These are phyloP conservation scores for Saturnispora quitensis DNA, from an alignment of 805 yeast species.

Conservation along the genomic window DNA sequence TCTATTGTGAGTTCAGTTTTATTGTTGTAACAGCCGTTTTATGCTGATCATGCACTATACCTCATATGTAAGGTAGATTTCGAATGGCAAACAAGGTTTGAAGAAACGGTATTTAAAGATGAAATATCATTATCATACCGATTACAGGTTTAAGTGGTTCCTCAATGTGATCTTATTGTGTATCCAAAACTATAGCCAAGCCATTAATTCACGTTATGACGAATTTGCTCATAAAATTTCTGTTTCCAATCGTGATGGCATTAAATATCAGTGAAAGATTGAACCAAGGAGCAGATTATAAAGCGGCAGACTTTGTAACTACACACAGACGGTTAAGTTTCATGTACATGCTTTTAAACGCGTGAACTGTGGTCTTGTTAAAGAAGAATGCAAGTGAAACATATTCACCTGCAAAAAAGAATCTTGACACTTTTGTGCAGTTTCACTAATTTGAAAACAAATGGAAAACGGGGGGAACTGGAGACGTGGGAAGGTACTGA, in stretches of 20 bases:
- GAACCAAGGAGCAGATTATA: no score
- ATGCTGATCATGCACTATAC: not conserved
- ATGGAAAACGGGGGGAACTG: slow-evolving; percentile 1
- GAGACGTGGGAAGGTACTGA: not conserved
- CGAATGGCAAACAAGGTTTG: not conserved
- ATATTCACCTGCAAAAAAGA: not conserved
- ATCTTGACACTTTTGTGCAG: not conserved
- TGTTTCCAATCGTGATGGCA: no score
- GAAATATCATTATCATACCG: no score
- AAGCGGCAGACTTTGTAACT: no score
- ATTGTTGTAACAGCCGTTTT: not conserved
- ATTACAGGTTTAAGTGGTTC: no score
- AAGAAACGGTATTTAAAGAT: not conserved
- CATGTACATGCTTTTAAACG: not conserved
- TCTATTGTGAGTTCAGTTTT: no score
- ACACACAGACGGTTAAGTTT: no score
- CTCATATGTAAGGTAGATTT: not conserved
- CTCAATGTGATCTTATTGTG: no score
- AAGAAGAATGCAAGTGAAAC: not conserved
- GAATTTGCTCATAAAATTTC: no score
- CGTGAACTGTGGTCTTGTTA: not conserved
- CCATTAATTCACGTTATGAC: no score
- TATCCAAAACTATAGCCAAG: no score
- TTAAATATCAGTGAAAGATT: no score
- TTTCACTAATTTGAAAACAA: not conserved